Evolutionary conservation across 345 rosid genomes (phyloP).

Genomic region (Populus tremula): DNA sequence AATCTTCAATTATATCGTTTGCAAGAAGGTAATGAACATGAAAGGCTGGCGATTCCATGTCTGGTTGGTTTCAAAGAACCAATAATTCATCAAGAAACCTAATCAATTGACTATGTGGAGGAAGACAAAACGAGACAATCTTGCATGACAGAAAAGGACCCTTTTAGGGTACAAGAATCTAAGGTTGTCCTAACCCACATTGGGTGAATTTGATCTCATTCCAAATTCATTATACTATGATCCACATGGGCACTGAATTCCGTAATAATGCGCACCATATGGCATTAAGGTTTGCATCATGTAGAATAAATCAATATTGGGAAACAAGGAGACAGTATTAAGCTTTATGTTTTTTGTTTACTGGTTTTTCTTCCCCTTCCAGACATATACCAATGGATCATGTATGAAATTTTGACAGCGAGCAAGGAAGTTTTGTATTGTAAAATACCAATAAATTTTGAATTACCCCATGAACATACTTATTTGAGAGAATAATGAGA

Average conservation of each 20-base stretch:
- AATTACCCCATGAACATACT: no score
- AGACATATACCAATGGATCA: no score
- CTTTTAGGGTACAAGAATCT: slow-evolving; percentile 23
- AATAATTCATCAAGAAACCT: neutral
- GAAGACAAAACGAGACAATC: slow-evolving; percentile 3
- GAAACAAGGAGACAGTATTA: slow-evolving; percentile 20
- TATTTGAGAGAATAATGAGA: no score
- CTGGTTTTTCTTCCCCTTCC: neutral
- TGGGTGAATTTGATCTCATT: neutral
- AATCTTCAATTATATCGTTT: slow-evolving; percentile 15
- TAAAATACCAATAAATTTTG: no score
- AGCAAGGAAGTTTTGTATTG: no score
- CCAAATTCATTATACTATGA: neutral
- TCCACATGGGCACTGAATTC: slow-evolving; percentile 8
- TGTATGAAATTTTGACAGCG: no score
- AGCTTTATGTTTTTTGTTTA: neutral
- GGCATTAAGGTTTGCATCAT: neutral
- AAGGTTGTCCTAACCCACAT: neutral
- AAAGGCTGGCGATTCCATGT: slow-evolving; percentile 42
- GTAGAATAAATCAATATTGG: neutral
- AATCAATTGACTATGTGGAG: slow-evolving; percentile 15
- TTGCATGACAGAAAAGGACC: slow-evolving; percentile 6
- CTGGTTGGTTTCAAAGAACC: slow-evolving; percentile 20
- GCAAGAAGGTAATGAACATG: slow-evolving; percentile 26
- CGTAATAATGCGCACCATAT: slow-evolving; percentile 10